Conservation (phyloP, 2,329 filamentous ascomycete species). For the Alternaria burnsii region DNA sequence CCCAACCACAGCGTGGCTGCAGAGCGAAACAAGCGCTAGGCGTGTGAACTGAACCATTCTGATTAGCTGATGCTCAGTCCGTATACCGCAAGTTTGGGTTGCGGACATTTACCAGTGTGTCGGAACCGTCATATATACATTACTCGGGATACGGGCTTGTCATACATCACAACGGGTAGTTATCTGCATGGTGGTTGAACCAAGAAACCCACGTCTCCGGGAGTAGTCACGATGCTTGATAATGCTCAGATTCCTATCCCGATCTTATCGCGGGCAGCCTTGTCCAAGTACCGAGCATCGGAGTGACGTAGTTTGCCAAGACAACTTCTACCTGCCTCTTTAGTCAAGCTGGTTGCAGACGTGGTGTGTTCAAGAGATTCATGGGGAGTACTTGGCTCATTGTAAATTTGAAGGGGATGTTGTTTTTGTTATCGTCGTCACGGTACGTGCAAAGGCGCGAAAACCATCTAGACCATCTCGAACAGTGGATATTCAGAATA, state of each 20-base stretch:
- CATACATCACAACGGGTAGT: conserved; percentile 10
- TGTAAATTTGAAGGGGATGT: not conserved
- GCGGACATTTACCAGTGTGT: conserved; percentile 1
- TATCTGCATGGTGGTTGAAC: conserved; percentile 10
- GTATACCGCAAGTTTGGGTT: not conserved
- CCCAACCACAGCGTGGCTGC: conserved; percentile 10
- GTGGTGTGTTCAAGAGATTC: not conserved
- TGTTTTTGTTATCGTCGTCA: not conserved
- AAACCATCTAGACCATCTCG: not conserved
- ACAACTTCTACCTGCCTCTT: conserved; percentile 26
- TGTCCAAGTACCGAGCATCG: conserved; percentile 27
- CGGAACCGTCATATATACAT: conserved; percentile 9
- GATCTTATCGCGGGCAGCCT: conserved; percentile 26
- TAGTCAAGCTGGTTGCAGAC: not conserved
- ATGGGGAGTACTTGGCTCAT: not conserved
- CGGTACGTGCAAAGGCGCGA: not conserved
- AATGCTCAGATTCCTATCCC: conserved; percentile 10
- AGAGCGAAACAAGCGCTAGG: conserved; percentile 12
- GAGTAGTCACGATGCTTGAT: conserved; percentile 25
- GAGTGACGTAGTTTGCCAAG: conserved; percentile 34
- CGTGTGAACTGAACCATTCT: conserved; percentile 16
- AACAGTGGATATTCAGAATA: not conserved
- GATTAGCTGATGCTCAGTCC: not conserved
- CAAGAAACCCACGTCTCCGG: not conserved
- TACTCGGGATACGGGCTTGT: not conserved